These are phyloP conservation scores for Trypanosoma congolense DNA, from an alignment of 208 protist species.

Conservation along the genomic window DNA sequence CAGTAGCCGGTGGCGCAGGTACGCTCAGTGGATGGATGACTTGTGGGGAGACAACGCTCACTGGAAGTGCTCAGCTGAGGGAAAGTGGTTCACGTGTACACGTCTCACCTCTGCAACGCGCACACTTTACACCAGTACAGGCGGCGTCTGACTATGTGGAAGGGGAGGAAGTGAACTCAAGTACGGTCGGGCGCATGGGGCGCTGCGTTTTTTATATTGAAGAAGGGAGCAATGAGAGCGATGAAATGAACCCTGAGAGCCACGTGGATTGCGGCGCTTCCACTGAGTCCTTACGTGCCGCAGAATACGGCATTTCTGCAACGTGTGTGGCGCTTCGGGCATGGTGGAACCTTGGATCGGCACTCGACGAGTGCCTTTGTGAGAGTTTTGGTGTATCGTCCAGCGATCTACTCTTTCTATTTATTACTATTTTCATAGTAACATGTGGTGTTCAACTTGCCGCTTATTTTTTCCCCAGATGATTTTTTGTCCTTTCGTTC, in stretches of 20 bases:
- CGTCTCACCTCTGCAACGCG: constrained; percentile 16
- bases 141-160: background rate
- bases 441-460: constrained; percentile 12
- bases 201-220: constrained; percentile 17
- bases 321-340: constrained; percentile 1
- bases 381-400: constrained; percentile 9
- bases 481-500: too few relatives aligned
- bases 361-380: constrained; percentile 9
- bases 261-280: constrained; percentile 3
- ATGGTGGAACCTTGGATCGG: constrained; percentile 8
- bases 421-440: constrained; percentile 16
- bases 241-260: background rate
- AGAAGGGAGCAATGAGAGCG: background rate
- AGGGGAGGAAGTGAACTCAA: background rate
- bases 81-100: constrained; percentile 9
- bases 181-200: constrained; percentile 2
- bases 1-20: background rate
- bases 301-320: constrained; percentile 2
- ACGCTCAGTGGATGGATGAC: constrained; percentile 11
- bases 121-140: constrained; percentile 5
- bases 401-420: constrained; percentile 3
- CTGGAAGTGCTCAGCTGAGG: constrained; percentile 7
- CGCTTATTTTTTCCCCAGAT: constrained; percentile 7
- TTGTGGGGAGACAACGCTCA: constrained; percentile 14
- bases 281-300: background rate